Percentiles rank a stretch among this genome's conserved stretches.
Conservation (phyloP, 306 rosid genomes). For the Styphnolobium japonicum region DNA sequence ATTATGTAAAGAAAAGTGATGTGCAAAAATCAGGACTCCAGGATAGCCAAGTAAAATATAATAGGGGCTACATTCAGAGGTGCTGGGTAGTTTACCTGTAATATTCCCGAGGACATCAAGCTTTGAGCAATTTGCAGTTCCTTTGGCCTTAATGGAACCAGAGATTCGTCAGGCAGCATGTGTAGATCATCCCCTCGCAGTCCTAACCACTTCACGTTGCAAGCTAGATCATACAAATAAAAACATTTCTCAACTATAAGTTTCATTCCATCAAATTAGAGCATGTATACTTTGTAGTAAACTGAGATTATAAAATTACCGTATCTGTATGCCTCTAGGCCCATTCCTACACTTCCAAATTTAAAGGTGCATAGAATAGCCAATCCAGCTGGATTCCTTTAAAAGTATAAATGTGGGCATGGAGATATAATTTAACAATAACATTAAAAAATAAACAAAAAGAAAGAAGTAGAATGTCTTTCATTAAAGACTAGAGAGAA, state of each 20-base stretch:
- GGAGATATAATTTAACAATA: not conserved
- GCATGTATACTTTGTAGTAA: not conserved
- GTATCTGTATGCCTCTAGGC: constrained; percentile 85
- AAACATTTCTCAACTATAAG: not conserved
- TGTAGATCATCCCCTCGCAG: constrained; percentile 65
- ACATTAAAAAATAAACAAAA: not conserved
- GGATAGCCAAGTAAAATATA: not conserved
- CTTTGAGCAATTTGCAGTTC: constrained; percentile 80
- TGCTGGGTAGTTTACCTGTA: constrained; percentile 51
- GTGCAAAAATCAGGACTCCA: not conserved
- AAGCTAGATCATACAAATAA: constrained; percentile 49
- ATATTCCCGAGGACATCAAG: constrained; percentile 67
- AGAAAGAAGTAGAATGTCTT: not conserved
- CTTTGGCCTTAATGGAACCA: constrained; percentile 63
- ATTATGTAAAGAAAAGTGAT: not conserved
- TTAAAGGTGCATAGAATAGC: constrained; percentile 88
- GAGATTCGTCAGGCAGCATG: constrained; percentile 58
- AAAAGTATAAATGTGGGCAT: not conserved
- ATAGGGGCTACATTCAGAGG: not conserved
- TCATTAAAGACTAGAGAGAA: not conserved
- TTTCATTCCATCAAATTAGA: constrained; percentile 2
- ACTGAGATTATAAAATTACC: constrained; percentile 43
- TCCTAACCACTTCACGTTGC: constrained; percentile 89
- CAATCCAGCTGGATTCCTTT: constrained; percentile 95
- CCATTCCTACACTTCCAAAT: constrained; percentile 88